These are phyloP conservation scores for Pyrus bretschneideri DNA, from an alignment of 306 rosid species.

Conservation along the genomic window DNA sequence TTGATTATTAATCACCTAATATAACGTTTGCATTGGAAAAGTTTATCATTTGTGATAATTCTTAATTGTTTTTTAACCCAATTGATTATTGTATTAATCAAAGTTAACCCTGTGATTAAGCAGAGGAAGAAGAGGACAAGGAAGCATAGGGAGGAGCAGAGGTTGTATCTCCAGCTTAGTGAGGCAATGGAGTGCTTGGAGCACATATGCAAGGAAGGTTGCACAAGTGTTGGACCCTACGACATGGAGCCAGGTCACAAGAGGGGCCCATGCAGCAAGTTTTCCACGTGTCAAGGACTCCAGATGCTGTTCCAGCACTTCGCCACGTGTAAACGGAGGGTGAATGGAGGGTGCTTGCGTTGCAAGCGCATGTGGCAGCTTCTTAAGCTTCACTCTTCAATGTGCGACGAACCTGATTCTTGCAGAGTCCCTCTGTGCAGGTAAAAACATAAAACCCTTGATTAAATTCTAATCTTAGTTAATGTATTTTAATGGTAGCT, in stretches of 20 bases:
- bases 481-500: not conserved
- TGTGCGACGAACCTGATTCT: slow-evolving; percentile 57
- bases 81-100: not conserved
- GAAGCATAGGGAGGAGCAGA: slow-evolving; percentile 50
- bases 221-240: slow-evolving; percentile 66
- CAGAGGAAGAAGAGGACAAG: slow-evolving; percentile 72
- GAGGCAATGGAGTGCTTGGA: slow-evolving; percentile 97
- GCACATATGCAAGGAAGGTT: slow-evolving; percentile 86
- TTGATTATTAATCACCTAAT: too few species aligned
- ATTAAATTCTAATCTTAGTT: not conserved
- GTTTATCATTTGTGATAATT: not conserved
- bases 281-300: slow-evolving; percentile 65
- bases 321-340: slow-evolving; percentile 49
- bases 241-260: slow-evolving; percentile 39
- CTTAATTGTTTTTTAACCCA: not conserved
- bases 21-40: not conserved
- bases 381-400: slow-evolving; percentile 64
- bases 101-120: not conserved
- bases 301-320: slow-evolving; percentile 69
- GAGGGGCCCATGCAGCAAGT: slow-evolving; percentile 55
- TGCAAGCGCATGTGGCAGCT: slow-evolving; percentile 98
- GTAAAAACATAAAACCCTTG: slow-evolving; percentile 1
- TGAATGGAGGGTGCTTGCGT: slow-evolving; percentile 57
- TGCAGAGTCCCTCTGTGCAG: slow-evolving; percentile 98
- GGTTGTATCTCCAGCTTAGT: slow-evolving; percentile 52